A percentile compares a stretch with the other conserved stretches of the same genome.
These are phyloP conservation scores for Tricholoma matsutake DNA, from an alignment of 768 basidiomycete species.

Conservation along the genomic window DNA sequence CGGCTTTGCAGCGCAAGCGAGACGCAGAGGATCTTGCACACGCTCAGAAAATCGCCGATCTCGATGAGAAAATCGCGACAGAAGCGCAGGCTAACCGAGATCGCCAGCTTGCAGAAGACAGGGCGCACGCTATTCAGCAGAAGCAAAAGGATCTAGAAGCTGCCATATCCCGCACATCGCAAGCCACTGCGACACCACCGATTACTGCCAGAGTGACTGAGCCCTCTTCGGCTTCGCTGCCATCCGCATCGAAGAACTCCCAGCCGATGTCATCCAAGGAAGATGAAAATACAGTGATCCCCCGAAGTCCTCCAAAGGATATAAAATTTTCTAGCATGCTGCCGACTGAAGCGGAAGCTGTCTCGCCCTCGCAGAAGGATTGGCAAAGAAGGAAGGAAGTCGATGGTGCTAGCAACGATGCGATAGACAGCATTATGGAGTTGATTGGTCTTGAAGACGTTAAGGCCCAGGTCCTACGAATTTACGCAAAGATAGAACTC, in stretches of 20 bases:
- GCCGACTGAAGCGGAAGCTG: conserved; percentile 23
- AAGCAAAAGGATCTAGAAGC: neutral
- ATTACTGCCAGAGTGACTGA: neutral
- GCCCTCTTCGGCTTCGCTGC: neutral
- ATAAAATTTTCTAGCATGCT: neutral
- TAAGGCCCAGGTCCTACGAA: conserved; percentile 54
- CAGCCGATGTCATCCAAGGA: neutral
- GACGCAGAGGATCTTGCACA: conserved; percentile 45
- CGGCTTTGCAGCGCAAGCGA: conserved; percentile 39
- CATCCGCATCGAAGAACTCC: neutral
- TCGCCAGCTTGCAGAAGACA: conserved; percentile 23
- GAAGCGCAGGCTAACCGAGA: conserved; percentile 35
- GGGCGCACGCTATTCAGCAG: neutral
- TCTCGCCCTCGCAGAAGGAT: conserved; percentile 32
- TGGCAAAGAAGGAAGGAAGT: conserved; percentile 60
- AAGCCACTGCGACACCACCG: neutral
- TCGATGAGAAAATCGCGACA: conserved; percentile 39
- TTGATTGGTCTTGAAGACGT: conserved; percentile 70
- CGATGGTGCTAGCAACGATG: conserved; percentile 46
- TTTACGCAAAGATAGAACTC: conserved; percentile 57
- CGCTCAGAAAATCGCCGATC: conserved; percentile 35
- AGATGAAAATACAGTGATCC: neutral
- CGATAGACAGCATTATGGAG: conserved; percentile 66
- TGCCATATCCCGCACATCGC: neutral
- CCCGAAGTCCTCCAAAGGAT: neutral